Evolutionary conservation across 2,329 filamentous ascomycete genomes (phyloP).

Genomic region (Rhexocercosporidium sp.): DNA sequence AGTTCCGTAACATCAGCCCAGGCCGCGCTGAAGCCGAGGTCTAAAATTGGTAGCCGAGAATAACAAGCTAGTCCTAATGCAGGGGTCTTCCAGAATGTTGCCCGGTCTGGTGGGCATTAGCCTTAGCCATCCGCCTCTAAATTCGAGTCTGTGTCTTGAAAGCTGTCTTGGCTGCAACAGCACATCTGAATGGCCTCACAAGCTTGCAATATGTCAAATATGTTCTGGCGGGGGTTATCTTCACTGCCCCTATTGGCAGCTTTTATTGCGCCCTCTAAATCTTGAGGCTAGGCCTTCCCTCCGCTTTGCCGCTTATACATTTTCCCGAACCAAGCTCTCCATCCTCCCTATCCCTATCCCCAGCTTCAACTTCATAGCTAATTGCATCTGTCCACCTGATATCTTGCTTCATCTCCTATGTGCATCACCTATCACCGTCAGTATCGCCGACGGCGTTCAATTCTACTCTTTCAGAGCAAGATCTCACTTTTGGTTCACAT

Average conservation of each 20-base stretch:
- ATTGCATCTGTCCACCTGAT: too few relatives aligned
- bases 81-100: neutral
- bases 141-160: neutral
- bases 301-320: neutral
- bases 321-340: neutral
- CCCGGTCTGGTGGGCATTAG: neutral
- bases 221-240: neutral
- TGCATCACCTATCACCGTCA: neutral
- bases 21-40: neutral
- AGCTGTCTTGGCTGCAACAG: neutral
- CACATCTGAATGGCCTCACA: neutral
- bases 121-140: neutral
- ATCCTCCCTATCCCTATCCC: neutral
- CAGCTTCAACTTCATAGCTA: neutral
- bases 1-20: neutral
- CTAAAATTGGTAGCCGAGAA: neutral
- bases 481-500: neutral
- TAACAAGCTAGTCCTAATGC: neutral
- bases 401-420: neutral
- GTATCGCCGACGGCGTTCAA: conserved; percentile 4
- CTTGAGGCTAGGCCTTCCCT: neutral
- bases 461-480: neutral
- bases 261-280: neutral
- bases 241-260: neutral
- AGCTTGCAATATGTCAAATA: neutral